Percentiles rank a stretch among this genome's conserved stretches.
Evolutionary conservation across 1,139 yeast genomes (phyloP).

Genomic region (Suhomyces choctaworum): DNA sequence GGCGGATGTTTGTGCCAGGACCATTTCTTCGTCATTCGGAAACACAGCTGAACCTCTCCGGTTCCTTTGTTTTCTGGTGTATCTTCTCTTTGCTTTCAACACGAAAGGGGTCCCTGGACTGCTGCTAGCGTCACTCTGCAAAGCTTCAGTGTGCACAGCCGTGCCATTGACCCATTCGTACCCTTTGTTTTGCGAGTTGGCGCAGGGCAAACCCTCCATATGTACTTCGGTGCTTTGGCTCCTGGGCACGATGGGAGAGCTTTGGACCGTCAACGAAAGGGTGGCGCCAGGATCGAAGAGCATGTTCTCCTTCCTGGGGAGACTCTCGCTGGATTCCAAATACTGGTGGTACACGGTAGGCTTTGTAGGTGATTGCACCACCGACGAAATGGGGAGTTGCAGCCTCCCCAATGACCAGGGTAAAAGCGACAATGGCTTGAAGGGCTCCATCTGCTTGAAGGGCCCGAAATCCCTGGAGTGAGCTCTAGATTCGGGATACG

Average conservation of each 20-base stretch:
- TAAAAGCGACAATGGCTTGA: background rate
- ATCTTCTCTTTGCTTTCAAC: constrained; percentile 1
- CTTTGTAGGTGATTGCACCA: constrained; percentile 7
- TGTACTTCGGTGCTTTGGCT: constrained; percentile 12
- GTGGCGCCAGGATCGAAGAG: constrained; percentile 1
- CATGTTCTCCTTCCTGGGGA: background rate
- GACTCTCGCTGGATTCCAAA: constrained; percentile 3
- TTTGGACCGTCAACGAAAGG: constrained; percentile 3
- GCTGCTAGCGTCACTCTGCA: too few relatives aligned
- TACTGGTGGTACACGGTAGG: constrained; percentile 4
- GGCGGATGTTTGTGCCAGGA: too few relatives aligned
- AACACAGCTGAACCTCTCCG: too few relatives aligned
- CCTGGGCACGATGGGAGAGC: constrained; percentile 15
- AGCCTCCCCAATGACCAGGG: constrained; percentile 8
- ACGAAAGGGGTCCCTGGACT: too few relatives aligned
- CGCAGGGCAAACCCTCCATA: too few relatives aligned
- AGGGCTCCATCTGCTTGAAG: background rate
- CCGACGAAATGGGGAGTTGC: constrained; percentile 9
- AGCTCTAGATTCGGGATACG: background rate
- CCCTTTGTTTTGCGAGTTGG: too few relatives aligned
- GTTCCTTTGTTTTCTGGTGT: too few relatives aligned
- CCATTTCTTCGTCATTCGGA: too few relatives aligned
- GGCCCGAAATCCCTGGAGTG: background rate
- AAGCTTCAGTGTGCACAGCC: too few relatives aligned
- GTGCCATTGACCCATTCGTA: too few relatives aligned